phyloP scores from a whole-genome alignment of 2,329 filamentous ascomycete species.

The Huntiella bhutanensis region DNA sequence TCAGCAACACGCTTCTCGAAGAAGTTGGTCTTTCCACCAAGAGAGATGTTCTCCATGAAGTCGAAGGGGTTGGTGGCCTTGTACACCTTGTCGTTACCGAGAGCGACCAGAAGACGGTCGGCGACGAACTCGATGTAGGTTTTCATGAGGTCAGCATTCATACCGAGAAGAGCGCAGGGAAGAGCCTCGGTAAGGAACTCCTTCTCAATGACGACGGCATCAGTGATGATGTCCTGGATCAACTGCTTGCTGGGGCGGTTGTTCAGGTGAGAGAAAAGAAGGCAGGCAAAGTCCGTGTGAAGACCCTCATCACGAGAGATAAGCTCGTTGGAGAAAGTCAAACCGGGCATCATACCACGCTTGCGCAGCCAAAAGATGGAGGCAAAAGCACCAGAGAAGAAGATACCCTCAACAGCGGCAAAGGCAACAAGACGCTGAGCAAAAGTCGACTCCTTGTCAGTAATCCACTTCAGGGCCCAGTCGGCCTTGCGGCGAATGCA shows the following conservation, averaged over 20 bases:
- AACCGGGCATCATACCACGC: conserved; percentile 93
- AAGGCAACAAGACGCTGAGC: conserved; percentile 92
- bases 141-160: conserved; percentile 96
- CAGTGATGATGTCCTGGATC: conserved; percentile 74
- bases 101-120: conserved; percentile 77
- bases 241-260: conserved; percentile 68
- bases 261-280: conserved; percentile 93
- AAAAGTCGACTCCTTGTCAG: conserved; percentile 83
- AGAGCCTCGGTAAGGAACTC: conserved; percentile 96
- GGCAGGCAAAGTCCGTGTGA: conserved; percentile 96
- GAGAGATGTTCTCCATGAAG: conserved; percentile 99
- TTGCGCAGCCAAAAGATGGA: conserved; percentile 99
- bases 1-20: conserved; percentile 99
- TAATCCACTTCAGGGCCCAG: conserved; percentile 91
- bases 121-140: conserved; percentile 99
- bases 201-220: conserved; percentile 87
- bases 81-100: conserved; percentile 91
- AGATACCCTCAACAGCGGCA: conserved; percentile 95
- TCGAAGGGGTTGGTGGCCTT: conserved; percentile 91
- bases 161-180: conserved; percentile 80
- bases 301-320: conserved; percentile 99
- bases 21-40: conserved; percentile 99
- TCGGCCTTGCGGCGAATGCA: conserved; percentile 98
- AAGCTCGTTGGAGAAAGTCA: conserved; percentile 98
- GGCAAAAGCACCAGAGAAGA: conserved; percentile 96